Evolutionary conservation across 176 grass and related monocot genomes (phyloP).

Genomic region (Aegilops bicornis): DNA sequence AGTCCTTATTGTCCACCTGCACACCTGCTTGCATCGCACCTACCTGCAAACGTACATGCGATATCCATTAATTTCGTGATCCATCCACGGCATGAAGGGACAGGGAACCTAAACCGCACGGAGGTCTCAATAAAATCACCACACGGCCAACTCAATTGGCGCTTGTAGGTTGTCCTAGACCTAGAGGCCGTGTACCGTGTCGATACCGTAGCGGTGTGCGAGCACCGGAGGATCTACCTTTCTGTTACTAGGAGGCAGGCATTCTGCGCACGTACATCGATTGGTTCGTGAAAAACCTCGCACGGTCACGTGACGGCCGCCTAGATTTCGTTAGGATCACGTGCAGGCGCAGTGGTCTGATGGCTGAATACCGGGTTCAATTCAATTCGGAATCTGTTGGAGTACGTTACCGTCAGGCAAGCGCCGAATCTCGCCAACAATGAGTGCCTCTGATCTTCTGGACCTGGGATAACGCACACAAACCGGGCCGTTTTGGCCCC

Average conservation of each 20-base stretch:
- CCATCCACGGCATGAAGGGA: neutral
- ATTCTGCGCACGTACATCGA: neutral
- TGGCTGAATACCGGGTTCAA: neutral
- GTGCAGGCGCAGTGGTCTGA: neutral
- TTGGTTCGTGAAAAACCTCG: neutral
- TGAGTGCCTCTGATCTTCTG: neutral
- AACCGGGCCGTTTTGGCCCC: neutral
- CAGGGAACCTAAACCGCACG: neutral
- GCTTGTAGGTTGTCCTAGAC: neutral
- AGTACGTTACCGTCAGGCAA: neutral
- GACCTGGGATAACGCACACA: neutral
- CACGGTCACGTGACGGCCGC: neutral
- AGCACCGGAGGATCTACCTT: neutral
- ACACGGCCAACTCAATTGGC: neutral
- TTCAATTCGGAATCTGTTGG: neutral
- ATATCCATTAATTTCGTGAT: neutral
- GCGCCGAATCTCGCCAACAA: neutral
- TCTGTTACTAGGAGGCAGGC: too few relatives aligned
- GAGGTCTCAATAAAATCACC: constrained; percentile 3
- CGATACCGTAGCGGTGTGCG: neutral
- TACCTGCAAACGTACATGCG: neutral
- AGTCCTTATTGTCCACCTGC: neutral
- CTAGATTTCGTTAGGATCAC: neutral
- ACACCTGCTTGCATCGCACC: neutral
- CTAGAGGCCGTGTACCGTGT: neutral